phyloP scores from a whole-genome alignment of 2,329 filamentous ascomycete species.

The Graphilbum ipis-grandicollis region DNA sequence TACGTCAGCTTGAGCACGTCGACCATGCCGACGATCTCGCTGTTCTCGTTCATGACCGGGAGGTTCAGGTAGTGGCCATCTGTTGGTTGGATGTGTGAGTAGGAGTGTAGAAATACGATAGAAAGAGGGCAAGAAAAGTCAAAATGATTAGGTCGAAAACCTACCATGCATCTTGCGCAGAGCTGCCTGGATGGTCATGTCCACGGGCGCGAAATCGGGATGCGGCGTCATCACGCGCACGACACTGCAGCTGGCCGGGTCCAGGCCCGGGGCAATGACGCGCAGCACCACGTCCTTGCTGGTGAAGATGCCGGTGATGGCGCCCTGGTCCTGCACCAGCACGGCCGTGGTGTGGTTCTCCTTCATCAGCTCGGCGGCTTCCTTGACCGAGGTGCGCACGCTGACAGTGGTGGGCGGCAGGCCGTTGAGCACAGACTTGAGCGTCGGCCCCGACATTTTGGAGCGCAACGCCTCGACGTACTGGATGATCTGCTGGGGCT shows the following conservation, averaged over 20 bases:
- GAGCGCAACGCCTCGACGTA: conserved; percentile 89
- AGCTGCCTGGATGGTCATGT: conserved; percentile 98
- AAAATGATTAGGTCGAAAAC: conserved; percentile 16
- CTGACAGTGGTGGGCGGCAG: conserved; percentile 87
- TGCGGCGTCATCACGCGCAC: conserved; percentile 98
- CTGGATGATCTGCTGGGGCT: conserved; percentile 96
- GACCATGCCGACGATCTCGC: conserved; percentile 98
- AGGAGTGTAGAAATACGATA: no score
- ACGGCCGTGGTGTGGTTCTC: conserved; percentile 97
- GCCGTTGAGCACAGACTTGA: conserved; percentile 86
- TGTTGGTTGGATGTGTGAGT: no score
- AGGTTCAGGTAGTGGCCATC: conserved; percentile 97
- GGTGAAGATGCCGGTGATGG: conserved; percentile 97
- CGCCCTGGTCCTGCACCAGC: conserved; percentile 87
- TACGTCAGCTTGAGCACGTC: conserved; percentile 97
- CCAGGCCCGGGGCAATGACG: conserved; percentile 90
- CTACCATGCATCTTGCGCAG: conserved; percentile 97
- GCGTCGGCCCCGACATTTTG: conserved; percentile 95
- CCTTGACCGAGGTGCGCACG: conserved; percentile 88
- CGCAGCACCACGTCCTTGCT: conserved; percentile 98
- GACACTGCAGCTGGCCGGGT: conserved; percentile 89
- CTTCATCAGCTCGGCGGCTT: conserved; percentile 92
- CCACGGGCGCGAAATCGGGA: conserved; percentile 93
- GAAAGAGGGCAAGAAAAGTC: neutral
- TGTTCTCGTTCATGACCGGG: conserved; percentile 92